These are phyloP conservation scores for Seiridium unicorne DNA, from an alignment of 2,329 filamentous ascomycete species.

Conservation along the genomic window DNA sequence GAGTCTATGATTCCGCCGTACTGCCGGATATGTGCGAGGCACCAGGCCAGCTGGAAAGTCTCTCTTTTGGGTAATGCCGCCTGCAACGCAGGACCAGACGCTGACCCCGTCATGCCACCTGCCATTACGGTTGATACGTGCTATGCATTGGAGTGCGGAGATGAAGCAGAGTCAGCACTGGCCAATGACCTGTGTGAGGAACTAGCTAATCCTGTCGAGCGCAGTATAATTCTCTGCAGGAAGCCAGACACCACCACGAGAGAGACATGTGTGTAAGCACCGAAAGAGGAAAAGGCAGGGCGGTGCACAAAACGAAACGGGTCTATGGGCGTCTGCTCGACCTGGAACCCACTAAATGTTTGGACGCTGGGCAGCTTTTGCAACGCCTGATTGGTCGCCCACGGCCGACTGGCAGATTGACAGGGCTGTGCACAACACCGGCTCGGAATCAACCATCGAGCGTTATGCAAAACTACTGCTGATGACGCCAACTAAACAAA, in stretches of 20 bases:
- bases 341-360: too few species aligned
- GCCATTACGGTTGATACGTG: neutral
- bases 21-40: slow-evolving; percentile 1
- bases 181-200: neutral
- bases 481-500: neutral
- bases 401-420: neutral
- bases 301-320: neutral
- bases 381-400: neutral
- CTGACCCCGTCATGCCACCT: neutral
- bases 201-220: neutral
- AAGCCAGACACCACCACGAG: neutral
- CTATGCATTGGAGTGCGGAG: neutral
- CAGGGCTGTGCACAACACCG: slow-evolving; percentile 5
- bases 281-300: neutral
- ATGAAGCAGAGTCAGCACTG: neutral
- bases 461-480: slow-evolving; percentile 8
- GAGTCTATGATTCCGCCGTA: neutral
- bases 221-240: neutral
- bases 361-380: neutral
- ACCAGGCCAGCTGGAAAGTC: neutral
- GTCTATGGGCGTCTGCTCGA: too few species aligned
- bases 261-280: neutral
- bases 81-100: neutral
- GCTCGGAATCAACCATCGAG: neutral
- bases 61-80: neutral